Base-by-base conservation (phyloP, 352 stramenopile species). In the Elongisporangium prolatum region DNA sequence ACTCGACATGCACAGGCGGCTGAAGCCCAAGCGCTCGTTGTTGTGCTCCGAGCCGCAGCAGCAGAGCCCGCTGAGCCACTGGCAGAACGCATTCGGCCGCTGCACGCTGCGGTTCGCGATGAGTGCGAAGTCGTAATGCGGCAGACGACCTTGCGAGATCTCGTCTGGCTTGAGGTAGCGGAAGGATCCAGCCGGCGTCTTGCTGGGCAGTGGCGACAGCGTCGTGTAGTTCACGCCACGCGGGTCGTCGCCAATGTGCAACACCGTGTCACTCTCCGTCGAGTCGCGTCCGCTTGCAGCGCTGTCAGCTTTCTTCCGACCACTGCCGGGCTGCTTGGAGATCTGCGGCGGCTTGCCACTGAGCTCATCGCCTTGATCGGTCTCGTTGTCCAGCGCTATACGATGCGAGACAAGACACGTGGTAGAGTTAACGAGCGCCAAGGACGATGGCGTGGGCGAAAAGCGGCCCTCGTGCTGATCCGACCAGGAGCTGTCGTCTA, bases 121-220 rank as follows among this genome's bases (percentile, higher is more conserved):
- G 22, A 95, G 72, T 0, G 81, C 83, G 63, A 88, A 95, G 59
- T 95, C 85, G 68, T 93, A 95, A 28, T 68, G 53, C 16, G 80
- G 76, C 21, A 85, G 48, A 16, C 67, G 59, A 5, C 79, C 82
- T 47, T 67, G 84, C 62, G 81, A 47, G 59, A 95, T 88, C 55
- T 95, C 83, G 28, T 89, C 77, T 1, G 85, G 83, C 56, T 90
- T 91, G n/a, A 95, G 68, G 60, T 95, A 92, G 2, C 83, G 59
- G 57, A 91, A 94, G 48, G 34, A 44, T 44, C 75, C 77, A 48
- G 82, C 85, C 5, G 54, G 62, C 20, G 67, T 63, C 13, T 69
- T 34, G 0, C 61, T 34, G 34, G 60, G 59, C 9, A 62, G 21
- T 4, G 68, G 58, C 4, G 62, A 54, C 14, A 69, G 61, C 1